Evolutionary conservation across 305 asterid genomes (phyloP).

Genomic region (Coffea humblotiana): DNA sequence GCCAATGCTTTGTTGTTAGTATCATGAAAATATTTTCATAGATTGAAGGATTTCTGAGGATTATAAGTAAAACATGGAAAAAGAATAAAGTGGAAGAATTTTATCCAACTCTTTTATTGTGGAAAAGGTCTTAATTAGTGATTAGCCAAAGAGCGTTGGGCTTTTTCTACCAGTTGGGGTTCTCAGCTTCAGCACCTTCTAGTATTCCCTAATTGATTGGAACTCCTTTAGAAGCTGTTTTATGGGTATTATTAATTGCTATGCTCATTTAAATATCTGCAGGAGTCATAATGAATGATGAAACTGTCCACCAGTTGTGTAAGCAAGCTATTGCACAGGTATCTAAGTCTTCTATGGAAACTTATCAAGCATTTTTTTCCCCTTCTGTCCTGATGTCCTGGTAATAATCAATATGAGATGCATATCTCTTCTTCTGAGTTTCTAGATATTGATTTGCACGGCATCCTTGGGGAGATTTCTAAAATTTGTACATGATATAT

Average conservation of each 20-base stretch:
- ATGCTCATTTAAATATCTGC: slow-evolving; percentile 33
- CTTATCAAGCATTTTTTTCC: no score
- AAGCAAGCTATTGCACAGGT: slow-evolving; percentile 98
- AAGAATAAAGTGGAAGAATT: background rate
- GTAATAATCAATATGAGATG: background rate
- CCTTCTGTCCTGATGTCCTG: background rate
- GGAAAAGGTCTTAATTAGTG: background rate
- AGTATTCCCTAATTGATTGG: background rate
- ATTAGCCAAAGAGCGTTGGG: background rate
- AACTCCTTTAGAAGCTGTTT: background rate
- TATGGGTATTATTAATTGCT: slow-evolving; percentile 11
- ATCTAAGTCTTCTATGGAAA: no score
- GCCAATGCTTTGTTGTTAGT: background rate
- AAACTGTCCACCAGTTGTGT: slow-evolving; percentile 92
- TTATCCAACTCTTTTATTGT: background rate
- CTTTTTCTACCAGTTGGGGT: background rate
- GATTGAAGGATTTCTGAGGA: background rate
- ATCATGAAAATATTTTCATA: no score
- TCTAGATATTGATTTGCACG: background rate
- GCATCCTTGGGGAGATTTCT: background rate
- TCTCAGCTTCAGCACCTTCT: background rate
- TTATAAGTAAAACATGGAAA: background rate
- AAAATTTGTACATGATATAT: background rate
- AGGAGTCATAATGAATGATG: slow-evolving; percentile 98
- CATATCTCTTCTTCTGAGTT: background rate